phyloP scores from a whole-genome alignment of 2,329 filamentous ascomycete species.

The Penicillium griseofulvum region DNA sequence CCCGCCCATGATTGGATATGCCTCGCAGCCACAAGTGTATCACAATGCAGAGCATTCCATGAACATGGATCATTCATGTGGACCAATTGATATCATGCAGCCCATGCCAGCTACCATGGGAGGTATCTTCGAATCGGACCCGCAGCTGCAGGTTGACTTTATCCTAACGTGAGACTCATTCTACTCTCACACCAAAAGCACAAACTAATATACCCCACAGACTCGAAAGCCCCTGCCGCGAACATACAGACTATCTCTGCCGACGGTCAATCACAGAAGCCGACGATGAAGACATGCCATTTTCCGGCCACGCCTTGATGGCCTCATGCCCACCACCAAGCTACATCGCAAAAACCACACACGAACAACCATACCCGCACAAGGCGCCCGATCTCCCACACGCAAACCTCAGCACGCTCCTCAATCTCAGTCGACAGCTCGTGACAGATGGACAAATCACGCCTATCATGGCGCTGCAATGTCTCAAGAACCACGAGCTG shows the following conservation, averaged over 20 bases:
- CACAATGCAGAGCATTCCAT: slow-evolving; percentile 24
- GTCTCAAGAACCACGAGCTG: slow-evolving; percentile 69
- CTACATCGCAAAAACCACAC: slow-evolving; percentile 55
- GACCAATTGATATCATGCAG: slow-evolving; percentile 8
- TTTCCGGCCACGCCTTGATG: slow-evolving; percentile 92
- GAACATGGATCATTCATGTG: slow-evolving; percentile 24
- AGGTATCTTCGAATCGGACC: slow-evolving; percentile 46
- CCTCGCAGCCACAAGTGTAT: slow-evolving; percentile 24
- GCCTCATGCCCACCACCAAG: slow-evolving; percentile 77
- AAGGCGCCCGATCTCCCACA: slow-evolving; percentile 78
- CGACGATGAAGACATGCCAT: slow-evolving; percentile 58
- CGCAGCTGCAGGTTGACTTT: slow-evolving; percentile 49
- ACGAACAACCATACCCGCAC: slow-evolving; percentile 57
- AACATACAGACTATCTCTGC: slow-evolving; percentile 76
- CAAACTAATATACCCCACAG: slow-evolving; percentile 30
- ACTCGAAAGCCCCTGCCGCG: slow-evolving; percentile 54
- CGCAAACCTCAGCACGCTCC: slow-evolving; percentile 72
- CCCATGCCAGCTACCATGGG: slow-evolving; percentile 22
- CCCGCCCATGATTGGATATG: slow-evolving; percentile 26
- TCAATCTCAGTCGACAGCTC: slow-evolving; percentile 79
- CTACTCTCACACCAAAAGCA: neutral
- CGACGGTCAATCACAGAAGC: slow-evolving; percentile 64
- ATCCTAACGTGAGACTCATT: slow-evolving; percentile 43
- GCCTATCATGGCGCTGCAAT: slow-evolving; percentile 91
- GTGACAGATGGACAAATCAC: slow-evolving; percentile 82